Evolutionary conservation across 2,329 filamentous ascomycete genomes (phyloP).

Genomic region (Pestalotiopsis sp.): DNA sequence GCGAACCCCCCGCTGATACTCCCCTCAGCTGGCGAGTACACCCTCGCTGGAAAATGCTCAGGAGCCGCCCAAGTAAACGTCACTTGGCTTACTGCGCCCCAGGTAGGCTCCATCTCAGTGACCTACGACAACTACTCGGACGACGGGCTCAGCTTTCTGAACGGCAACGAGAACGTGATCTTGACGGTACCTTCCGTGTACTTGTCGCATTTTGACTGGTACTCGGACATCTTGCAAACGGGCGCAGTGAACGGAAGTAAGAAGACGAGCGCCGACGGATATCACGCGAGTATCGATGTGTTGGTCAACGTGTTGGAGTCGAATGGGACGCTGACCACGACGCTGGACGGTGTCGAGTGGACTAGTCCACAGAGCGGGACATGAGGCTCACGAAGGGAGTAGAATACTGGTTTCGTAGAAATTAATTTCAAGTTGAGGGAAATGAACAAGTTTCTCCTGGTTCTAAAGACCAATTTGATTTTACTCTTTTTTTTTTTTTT

Average conservation of each 20-base stretch:
- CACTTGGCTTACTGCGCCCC: conserved; percentile 13
- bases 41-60: conserved; percentile 18
- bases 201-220: conserved; percentile 37
- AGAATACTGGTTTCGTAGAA: too few species aligned
- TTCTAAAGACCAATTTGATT: too few species aligned
- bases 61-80: conserved; percentile 26
- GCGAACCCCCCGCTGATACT: background rate
- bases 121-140: conserved; percentile 41
- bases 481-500: too few species aligned
- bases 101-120: conserved; percentile 32
- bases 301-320: conserved; percentile 42
- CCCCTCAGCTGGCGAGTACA: conserved; percentile 20
- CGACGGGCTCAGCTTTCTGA: conserved; percentile 33
- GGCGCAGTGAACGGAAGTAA: conserved; percentile 36
- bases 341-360: conserved; percentile 37
- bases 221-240: conserved; percentile 38
- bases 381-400: conserved; percentile 17
- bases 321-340: conserved; percentile 42
- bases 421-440: too few species aligned
- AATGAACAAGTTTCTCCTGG: too few species aligned
- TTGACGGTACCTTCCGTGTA: conserved; percentile 23
- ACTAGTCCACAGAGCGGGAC: conserved; percentile 40
- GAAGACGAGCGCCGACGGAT: conserved; percentile 39
- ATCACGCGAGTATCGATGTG: conserved; percentile 42
- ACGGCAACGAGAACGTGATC: conserved; percentile 39